These are phyloP conservation scores for Hymenoscyphus albidus DNA, from an alignment of 2,329 filamentous ascomycete genomes.

Conservation along the genomic window DNA sequence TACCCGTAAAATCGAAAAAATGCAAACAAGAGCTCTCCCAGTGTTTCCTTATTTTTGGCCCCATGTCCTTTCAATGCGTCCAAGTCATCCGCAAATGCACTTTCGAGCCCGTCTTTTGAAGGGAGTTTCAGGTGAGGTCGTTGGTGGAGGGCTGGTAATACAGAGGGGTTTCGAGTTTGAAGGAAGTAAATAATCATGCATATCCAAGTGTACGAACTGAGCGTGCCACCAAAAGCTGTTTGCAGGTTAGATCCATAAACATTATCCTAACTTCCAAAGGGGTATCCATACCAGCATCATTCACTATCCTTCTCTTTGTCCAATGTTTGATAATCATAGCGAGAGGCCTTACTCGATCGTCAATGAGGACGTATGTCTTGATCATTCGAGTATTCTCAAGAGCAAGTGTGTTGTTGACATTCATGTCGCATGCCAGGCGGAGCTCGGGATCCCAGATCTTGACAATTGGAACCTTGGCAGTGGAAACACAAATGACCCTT, in stretches of 20 bases:
- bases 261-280: background rate
- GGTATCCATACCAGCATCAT: constrained; percentile 79
- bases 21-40: constrained; percentile 85
- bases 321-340: constrained; percentile 98
- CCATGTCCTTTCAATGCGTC: constrained; percentile 72
- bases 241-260: constrained; percentile 18
- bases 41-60: constrained; percentile 70
- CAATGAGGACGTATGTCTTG: constrained; percentile 90
- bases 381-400: constrained; percentile 98
- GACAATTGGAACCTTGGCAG: constrained; percentile 95
- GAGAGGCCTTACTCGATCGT: constrained; percentile 82
- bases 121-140: constrained; percentile 58
- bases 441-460: constrained; percentile 98
- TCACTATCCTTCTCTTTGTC: constrained; percentile 88
- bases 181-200: constrained; percentile 97
- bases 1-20: constrained; percentile 96
- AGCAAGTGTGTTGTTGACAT: constrained; percentile 94
- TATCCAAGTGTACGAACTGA: constrained; percentile 99
- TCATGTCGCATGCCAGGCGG: constrained; percentile 89
- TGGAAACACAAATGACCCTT: constrained; percentile 89
- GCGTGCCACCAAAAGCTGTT: constrained; percentile 81
- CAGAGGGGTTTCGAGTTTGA: constrained; percentile 77
- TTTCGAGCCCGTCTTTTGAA: constrained; percentile 61
- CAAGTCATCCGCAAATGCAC: constrained; percentile 84
- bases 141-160: constrained; percentile 83